Conservation (phyloP, 1,139 yeast genomes). For the Suhomyces panamericanus region DNA sequence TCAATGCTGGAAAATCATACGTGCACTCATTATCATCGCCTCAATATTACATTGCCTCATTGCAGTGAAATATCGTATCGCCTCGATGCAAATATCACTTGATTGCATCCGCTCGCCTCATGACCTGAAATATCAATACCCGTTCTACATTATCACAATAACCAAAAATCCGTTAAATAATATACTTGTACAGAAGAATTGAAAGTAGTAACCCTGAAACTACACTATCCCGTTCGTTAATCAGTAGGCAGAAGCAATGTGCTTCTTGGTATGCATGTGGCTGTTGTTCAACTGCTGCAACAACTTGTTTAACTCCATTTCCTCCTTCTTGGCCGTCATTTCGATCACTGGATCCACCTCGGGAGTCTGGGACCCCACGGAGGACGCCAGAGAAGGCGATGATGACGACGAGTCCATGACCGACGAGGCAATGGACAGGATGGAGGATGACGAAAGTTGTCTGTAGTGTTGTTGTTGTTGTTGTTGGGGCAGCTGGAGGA, state of each 20-base stretch:
- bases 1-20: too few relatives aligned
- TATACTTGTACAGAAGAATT: conserved; percentile 5
- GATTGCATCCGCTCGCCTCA: too few relatives aligned
- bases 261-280: conserved; percentile 5
- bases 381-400: conserved; percentile 5
- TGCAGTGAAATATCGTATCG: too few relatives aligned
- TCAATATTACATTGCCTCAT: too few relatives aligned
- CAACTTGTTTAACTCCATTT: conserved; percentile 39
- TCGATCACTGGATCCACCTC: conserved; percentile 43
- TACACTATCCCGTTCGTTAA: conserved; percentile 3
- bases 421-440: conserved; percentile 22
- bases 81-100: too few relatives aligned
- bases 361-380: conserved; percentile 11
- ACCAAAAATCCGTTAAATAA: conserved; percentile 3
- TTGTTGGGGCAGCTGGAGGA: conserved; percentile 4
- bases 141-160: neutral
- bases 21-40: too few relatives aligned
- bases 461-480: conserved; percentile 25
- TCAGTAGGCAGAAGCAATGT: conserved; percentile 3
- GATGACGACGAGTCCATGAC: conserved; percentile 13
- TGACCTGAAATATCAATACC: too few relatives aligned
- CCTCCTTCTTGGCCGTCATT: conserved; percentile 44
- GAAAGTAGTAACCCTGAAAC: conserved; percentile 10
- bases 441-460: conserved; percentile 31
- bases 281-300: conserved; percentile 25